A percentile compares a stretch with the other conserved stretches of the same genome.
Conservation (phyloP, 1,284 basidiomycete species). For the Tilletia caries region DNA sequence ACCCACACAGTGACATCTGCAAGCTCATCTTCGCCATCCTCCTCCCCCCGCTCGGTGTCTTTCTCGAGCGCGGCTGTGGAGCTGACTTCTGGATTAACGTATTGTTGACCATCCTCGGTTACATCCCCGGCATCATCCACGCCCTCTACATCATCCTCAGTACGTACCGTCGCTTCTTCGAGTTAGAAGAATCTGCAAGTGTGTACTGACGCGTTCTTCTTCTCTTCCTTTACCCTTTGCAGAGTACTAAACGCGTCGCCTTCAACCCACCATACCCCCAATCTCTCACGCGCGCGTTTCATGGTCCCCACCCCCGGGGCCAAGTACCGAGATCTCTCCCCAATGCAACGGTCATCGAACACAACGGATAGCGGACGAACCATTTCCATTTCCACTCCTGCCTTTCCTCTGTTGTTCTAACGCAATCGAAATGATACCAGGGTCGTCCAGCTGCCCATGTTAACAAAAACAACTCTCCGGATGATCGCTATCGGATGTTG, state of each 20-base stretch:
- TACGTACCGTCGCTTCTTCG: not conserved
- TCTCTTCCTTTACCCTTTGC: not conserved
- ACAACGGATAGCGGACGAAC: too few species aligned
- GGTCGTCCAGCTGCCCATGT: too few species aligned
- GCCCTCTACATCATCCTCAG: conserved; percentile 47
- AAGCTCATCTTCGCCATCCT: conserved; percentile 33
- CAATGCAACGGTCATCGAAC: too few species aligned
- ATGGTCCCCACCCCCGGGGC: too few species aligned
- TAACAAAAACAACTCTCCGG: too few species aligned
- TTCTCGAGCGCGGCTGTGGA: conserved; percentile 33
- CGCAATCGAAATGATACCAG: too few species aligned
- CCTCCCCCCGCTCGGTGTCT: conserved; percentile 37
- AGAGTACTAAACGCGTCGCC: conserved; percentile 9
- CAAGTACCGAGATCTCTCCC: too few species aligned
- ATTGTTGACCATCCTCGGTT: conserved; percentile 43
- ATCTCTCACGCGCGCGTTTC: too few species aligned
- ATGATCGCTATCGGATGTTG: too few species aligned
- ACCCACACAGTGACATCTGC: conserved; percentile 15
- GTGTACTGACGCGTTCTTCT: not conserved
- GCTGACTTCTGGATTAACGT: conserved; percentile 30
- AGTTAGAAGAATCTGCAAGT: too few species aligned
- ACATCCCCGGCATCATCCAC: conserved; percentile 44
- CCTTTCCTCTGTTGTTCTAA: too few species aligned
- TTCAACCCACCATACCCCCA: not conserved
- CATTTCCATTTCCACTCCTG: too few species aligned